Conservation (phyloP, 306 rosid species). For the Pyrus pyrifolia region DNA sequence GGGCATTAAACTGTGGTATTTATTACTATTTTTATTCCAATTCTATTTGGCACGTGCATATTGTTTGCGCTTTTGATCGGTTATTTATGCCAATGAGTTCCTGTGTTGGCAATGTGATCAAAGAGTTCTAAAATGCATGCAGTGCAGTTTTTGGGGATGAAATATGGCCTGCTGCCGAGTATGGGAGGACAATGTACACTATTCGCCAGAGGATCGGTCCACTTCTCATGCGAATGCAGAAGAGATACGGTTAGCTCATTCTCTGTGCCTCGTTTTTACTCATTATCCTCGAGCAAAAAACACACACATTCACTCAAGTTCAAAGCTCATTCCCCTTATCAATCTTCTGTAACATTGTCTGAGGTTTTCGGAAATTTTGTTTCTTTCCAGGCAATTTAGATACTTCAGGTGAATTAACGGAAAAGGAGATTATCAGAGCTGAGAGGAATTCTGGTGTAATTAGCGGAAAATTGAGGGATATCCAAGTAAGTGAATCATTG, state of each 20-base stretch:
- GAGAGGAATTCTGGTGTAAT: conserved; percentile 89
- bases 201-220: conserved; percentile 93
- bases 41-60: background rate
- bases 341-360: background rate
- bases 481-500: conserved; percentile 61
- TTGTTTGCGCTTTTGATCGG: background rate
- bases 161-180: conserved; percentile 97
- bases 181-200: conserved; percentile 98
- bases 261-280: background rate
- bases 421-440: conserved; percentile 90
- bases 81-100: background rate
- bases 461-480: conserved; percentile 86
- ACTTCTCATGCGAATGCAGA: conserved; percentile 79
- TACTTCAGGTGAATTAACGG: conserved; percentile 51
- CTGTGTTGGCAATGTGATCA: conserved; percentile 30
- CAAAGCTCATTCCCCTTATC: background rate
- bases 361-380: conserved; percentile 12
- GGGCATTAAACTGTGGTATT: no score
- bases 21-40: no score
- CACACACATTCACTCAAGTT: background rate
- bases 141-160: conserved; percentile 98
- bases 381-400: conserved; percentile 55
- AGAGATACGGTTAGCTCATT: conserved; percentile 69
- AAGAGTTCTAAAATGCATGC: conserved; percentile 33
- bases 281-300: background rate